phyloP scores from a whole-genome alignment of 2,329 filamentous ascomycete species.

The Arthrobotrys sinensis region DNA sequence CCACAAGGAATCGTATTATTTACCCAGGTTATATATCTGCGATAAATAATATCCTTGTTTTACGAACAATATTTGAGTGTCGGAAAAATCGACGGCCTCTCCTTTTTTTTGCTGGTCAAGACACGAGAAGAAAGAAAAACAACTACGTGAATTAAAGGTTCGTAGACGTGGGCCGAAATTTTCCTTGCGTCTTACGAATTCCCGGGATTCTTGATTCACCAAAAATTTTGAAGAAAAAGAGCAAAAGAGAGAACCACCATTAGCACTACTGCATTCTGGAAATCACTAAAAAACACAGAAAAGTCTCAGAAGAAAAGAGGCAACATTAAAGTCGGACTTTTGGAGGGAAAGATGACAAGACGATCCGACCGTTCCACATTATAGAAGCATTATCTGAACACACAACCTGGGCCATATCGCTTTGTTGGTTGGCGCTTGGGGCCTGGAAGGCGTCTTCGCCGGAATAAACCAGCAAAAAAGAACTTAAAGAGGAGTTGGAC shows the following conservation, averaged over 20 bases:
- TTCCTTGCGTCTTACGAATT: conserved; percentile 31
- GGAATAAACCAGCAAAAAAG: conserved; percentile 26
- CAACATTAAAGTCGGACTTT: conserved; percentile 21
- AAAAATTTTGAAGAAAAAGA: conserved; percentile 5
- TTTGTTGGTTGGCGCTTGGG: conserved; percentile 48
- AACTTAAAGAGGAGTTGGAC: conserved; percentile 9
- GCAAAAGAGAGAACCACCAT: conserved; percentile 9
- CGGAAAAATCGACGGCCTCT: conserved; percentile 22
- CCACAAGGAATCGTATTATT: conserved; percentile 33
- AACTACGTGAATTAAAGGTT: conserved; percentile 59
- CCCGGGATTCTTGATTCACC: conserved; percentile 44
- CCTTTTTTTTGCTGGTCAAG: conserved; percentile 38
- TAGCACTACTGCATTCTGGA: conserved; percentile 14
- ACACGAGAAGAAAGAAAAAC: conserved; percentile 34
- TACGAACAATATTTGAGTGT: conserved; percentile 57
- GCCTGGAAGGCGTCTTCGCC: conserved; percentile 34
- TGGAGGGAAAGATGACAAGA: conserved; percentile 49
- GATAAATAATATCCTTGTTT: conserved; percentile 35
- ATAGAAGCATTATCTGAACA: conserved; percentile 51
- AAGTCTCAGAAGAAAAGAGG: conserved; percentile 18
- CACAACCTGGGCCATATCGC: conserved; percentile 29
- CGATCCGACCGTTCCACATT: conserved; percentile 48
- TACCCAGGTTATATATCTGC: conserved; percentile 50
- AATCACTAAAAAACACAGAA: conserved; percentile 28
- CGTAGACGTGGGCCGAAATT: conserved; percentile 55